phyloP scores from a whole-genome alignment of 2,329 filamentous ascomycete genomes.

The Lanzia echinophila region DNA sequence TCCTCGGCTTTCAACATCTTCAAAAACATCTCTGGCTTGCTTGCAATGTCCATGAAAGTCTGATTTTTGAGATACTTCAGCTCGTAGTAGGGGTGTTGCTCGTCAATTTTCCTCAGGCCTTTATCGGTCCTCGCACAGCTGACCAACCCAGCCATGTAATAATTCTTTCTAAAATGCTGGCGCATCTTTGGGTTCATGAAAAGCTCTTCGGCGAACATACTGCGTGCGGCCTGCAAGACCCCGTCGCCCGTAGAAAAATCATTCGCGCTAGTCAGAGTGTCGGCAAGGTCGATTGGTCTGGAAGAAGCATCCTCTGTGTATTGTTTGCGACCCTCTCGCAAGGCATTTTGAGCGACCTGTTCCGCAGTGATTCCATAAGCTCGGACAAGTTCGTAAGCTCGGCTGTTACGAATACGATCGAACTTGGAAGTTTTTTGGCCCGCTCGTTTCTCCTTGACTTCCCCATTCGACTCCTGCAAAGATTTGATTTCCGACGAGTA shows the following conservation, averaged over 20 bases:
- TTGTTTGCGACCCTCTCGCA: constrained; percentile 69
- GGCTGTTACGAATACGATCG: constrained; percentile 76
- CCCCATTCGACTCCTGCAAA: constrained; percentile 56
- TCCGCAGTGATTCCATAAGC: constrained; percentile 89
- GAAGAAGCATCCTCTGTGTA: constrained; percentile 79
- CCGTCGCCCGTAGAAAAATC: constrained; percentile 70
- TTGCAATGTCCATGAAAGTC: constrained; percentile 72
- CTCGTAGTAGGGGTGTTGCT: constrained; percentile 93
- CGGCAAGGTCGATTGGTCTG: constrained; percentile 80
- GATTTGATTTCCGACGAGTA: constrained; percentile 83
- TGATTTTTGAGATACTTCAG: constrained; percentile 95
- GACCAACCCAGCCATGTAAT: constrained; percentile 76
- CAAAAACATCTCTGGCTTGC: constrained; percentile 80
- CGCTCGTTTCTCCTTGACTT: constrained; percentile 61
- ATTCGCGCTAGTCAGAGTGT: constrained; percentile 62
- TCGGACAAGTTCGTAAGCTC: constrained; percentile 73
- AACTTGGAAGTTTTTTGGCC: constrained; percentile 75
- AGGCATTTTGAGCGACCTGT: constrained; percentile 78
- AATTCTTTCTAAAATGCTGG: constrained; percentile 75
- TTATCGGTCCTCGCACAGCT: constrained; percentile 91
- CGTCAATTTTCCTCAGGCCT: constrained; percentile 85
- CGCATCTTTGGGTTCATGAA: constrained; percentile 83
- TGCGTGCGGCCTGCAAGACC: constrained; percentile 71
- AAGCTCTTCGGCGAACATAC: constrained; percentile 88
- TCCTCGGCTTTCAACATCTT: constrained; percentile 98